These are phyloP conservation scores for Lachnellula hyalina DNA, from an alignment of 2,329 filamentous ascomycete genomes.

Conservation along the genomic window DNA sequence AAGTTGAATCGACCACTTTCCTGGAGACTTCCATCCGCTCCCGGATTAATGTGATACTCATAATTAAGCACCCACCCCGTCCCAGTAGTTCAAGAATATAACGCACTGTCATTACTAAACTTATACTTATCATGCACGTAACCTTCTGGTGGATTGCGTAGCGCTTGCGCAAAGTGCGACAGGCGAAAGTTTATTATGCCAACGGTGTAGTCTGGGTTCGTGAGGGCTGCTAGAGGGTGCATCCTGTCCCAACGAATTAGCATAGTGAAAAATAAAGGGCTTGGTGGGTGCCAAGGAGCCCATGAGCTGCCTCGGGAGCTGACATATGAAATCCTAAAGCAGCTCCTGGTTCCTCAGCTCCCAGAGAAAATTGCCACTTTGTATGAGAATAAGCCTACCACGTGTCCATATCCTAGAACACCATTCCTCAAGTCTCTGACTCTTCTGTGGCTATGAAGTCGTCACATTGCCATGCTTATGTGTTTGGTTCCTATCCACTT, in stretches of 20 bases:
- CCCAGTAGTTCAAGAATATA: slow-evolving; percentile 19
- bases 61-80: slow-evolving; percentile 17
- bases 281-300: too few species aligned
- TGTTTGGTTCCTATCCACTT: slow-evolving; percentile 16
- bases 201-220: slow-evolving; percentile 54
- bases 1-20: too few species aligned
- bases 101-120: slow-evolving; percentile 5
- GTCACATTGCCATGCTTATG: slow-evolving; percentile 11
- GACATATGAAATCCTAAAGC: too few species aligned
- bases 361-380: too few species aligned
- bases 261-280: too few species aligned
- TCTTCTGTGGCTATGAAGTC: slow-evolving; percentile 63
- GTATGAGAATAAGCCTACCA: too few species aligned
- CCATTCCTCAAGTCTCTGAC: slow-evolving; percentile 52
- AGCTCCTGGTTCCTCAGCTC: too few species aligned
- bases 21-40: background rate
- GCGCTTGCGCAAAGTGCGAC: slow-evolving; percentile 38
- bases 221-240: slow-evolving; percentile 50
- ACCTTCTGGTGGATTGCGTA: slow-evolving; percentile 12
- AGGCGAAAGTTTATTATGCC: slow-evolving; percentile 59
- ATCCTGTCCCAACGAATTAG: slow-evolving; percentile 8
- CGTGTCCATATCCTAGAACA: slow-evolving; percentile 30
- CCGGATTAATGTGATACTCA: slow-evolving; percentile 20
- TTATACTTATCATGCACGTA: slow-evolving; percentile 14
- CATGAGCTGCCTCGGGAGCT: too few species aligned